Conservation (phyloP, 2,329 filamentous ascomycete species). For the Trichoderma gracile region DNA sequence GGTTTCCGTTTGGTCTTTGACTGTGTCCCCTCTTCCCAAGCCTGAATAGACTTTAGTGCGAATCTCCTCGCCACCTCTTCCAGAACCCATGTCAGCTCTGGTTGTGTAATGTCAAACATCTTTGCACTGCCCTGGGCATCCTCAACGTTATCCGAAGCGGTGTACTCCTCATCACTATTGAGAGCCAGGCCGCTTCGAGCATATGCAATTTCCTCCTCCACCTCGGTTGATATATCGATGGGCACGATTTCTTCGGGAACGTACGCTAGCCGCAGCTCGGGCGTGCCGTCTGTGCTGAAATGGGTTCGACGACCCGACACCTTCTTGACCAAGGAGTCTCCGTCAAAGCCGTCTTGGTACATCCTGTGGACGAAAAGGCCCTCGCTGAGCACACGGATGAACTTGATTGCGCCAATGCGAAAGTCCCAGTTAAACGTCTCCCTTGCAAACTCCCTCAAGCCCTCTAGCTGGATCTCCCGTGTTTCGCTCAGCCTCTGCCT, state of each 20-base stretch:
- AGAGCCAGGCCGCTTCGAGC: slow-evolving; percentile 58
- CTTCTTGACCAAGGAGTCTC: slow-evolving; percentile 57
- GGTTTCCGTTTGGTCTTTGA: slow-evolving; percentile 32
- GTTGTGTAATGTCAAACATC: slow-evolving; percentile 64
- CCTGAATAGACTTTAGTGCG: slow-evolving; percentile 32
- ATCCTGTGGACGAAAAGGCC: slow-evolving; percentile 68
- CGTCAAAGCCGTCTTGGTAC: slow-evolving; percentile 28
- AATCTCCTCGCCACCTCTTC: slow-evolving; percentile 38
- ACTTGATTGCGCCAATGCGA: slow-evolving; percentile 76
- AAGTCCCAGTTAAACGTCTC: slow-evolving; percentile 87
- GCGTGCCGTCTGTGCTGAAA: slow-evolving; percentile 69
- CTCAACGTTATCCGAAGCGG: slow-evolving; percentile 38
- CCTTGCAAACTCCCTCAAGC: slow-evolving; percentile 70
- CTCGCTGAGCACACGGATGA: slow-evolving; percentile 77
- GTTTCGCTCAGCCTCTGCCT: slow-evolving; percentile 32
- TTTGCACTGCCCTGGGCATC: slow-evolving; percentile 33
- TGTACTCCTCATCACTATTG: slow-evolving; percentile 67
- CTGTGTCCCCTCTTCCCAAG: slow-evolving; percentile 34
- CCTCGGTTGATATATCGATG: slow-evolving; percentile 72
- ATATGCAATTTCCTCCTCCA: slow-evolving; percentile 57
- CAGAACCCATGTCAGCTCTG: slow-evolving; percentile 51
- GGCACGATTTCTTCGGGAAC: slow-evolving; percentile 74
- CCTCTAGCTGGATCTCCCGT: slow-evolving; percentile 39
- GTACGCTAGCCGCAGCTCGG: slow-evolving; percentile 78
- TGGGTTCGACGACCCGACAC: slow-evolving; percentile 71